Evolutionary conservation across 2,329 filamentous ascomycete species (phyloP).

Genomic region (Aureobasidium sp.): DNA sequence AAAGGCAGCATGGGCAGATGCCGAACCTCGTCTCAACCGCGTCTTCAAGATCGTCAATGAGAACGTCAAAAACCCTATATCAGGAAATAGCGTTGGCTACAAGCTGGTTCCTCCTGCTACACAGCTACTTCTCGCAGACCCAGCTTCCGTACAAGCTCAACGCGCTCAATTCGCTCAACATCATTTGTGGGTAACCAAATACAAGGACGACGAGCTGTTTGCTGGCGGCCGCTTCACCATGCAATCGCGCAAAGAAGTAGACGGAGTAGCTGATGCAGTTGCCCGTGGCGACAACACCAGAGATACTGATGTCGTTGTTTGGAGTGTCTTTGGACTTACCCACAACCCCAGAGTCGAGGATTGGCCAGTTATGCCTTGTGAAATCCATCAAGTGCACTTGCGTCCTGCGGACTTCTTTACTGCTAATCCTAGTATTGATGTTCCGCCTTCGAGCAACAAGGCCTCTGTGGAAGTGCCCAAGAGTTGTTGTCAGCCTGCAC

Average conservation of each 20-base stretch:
- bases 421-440: slow-evolving; percentile 47
- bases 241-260: slow-evolving; percentile 34
- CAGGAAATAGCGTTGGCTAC: slow-evolving; percentile 41
- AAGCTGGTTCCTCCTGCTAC: slow-evolving; percentile 42
- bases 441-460: slow-evolving; percentile 33
- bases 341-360: slow-evolving; percentile 47
- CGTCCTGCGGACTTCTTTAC: slow-evolving; percentile 49
- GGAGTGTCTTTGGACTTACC: slow-evolving; percentile 45
- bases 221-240: slow-evolving; percentile 43
- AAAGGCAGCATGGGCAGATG: slow-evolving; percentile 21
- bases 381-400: slow-evolving; percentile 42
- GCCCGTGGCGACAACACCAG: slow-evolving; percentile 36
- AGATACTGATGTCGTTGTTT: slow-evolving; percentile 44
- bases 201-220: slow-evolving; percentile 45
- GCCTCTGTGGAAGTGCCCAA: slow-evolving; percentile 4
- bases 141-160: slow-evolving; percentile 37
- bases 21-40: slow-evolving; percentile 42
- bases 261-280: slow-evolving; percentile 39
- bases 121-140: slow-evolving; percentile 44
- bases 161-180: slow-evolving; percentile 45
- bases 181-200: slow-evolving; percentile 49
- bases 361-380: slow-evolving; percentile 45
- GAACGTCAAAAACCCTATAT: slow-evolving; percentile 36
- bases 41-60: slow-evolving; percentile 49
- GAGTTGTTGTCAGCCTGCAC: slow-evolving; percentile 8